Percentiles rank a stretch among this genome's conserved stretches.
Conservation (phyloP, 805 yeast species). For the Ogataea allantospora region DNA sequence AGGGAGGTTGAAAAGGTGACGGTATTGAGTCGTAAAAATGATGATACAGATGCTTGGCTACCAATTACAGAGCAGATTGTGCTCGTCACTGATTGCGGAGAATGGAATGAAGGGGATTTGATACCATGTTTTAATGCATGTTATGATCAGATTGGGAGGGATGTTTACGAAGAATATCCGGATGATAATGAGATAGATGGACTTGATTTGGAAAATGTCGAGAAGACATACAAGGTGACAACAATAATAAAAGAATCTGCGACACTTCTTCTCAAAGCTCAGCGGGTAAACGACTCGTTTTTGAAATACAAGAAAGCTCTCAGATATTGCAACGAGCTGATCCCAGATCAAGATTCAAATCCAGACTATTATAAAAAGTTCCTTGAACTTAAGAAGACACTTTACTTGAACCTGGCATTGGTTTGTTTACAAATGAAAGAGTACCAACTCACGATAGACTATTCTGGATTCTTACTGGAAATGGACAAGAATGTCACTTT, state of each 20-base stretch:
- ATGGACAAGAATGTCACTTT: slow-evolving; percentile 33
- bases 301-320: slow-evolving; percentile 66
- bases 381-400: slow-evolving; percentile 45
- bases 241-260: slow-evolving; percentile 66
- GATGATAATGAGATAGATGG: slow-evolving; percentile 67
- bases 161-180: slow-evolving; percentile 72
- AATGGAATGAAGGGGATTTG: slow-evolving; percentile 51
- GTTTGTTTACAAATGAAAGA: slow-evolving; percentile 48
- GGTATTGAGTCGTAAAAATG: slow-evolving; percentile 39
- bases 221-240: slow-evolving; percentile 50
- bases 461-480: slow-evolving; percentile 56
- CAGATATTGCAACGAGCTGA: slow-evolving; percentile 66
- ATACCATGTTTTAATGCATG: slow-evolving; percentile 65
- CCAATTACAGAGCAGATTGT: slow-evolving; percentile 44
- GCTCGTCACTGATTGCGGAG: slow-evolving; percentile 57
- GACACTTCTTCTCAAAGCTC: slow-evolving; percentile 53
- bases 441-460: slow-evolving; percentile 50
- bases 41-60: slow-evolving; percentile 23
- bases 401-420: slow-evolving; percentile 60
- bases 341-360: slow-evolving; percentile 68
- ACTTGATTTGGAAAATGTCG: slow-evolving; percentile 47
- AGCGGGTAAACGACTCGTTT: slow-evolving; percentile 49
- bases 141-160: slow-evolving; percentile 62
- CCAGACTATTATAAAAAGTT: slow-evolving; percentile 51
- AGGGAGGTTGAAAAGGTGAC: slow-evolving; percentile 58